Evolutionary conservation across 108 stramenopile species (phyloP), one percentile per base, ranked within the genome.

Genomic region (Nannochloropsis gaditana): DNA sequence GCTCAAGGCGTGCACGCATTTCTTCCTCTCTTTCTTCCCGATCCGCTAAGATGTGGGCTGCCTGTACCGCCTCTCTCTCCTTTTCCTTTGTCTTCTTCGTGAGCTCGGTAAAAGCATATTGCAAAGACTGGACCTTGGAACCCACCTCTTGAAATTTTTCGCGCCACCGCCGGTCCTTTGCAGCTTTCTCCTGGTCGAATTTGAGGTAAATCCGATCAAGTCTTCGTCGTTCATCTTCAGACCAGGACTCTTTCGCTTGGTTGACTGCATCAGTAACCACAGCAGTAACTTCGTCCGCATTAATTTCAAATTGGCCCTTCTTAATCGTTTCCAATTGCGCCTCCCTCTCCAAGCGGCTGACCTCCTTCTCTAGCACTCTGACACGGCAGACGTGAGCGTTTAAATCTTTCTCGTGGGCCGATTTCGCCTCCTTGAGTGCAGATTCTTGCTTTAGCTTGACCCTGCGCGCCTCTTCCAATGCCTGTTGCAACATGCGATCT

Each of bases 121-220:
- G 59, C 59, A 73, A 73, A 3, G n/a, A 73, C n/a, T 73, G 3
- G 8, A 73, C 59, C n/a, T 73, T 73, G 3, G 59, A 15, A 15
- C 59, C 59, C 4, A 73, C 59, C n/a, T 73, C 59, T 73, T 73
- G 59, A 15, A 73, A 8, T 73, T 73, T 73, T n/a, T 73, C 59
- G 19, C 59, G 15, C 59, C 59, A 73, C 6, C 59, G 59, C 6
- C n/a, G 59, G 19, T 73, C 59, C 59, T 73, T 73, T n/a, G n/a
- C 59, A 15, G 59, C 59, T 3, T 73, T 73, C 59, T 73, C 59
- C 59, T 73, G 59, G n/a, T 73, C 59, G n/a, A 73, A 73, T n/a
- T 73, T 2, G n/a, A 15, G 15, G 59, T 73, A 73, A 73, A 73
- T 3, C 15, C n/a, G 59, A 15, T 73, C 19, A 15, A 73, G 59